These are phyloP conservation scores for Senecio squalidus DNA, from an alignment of 140 eudicot genomes.

Conservation along the genomic window DNA sequence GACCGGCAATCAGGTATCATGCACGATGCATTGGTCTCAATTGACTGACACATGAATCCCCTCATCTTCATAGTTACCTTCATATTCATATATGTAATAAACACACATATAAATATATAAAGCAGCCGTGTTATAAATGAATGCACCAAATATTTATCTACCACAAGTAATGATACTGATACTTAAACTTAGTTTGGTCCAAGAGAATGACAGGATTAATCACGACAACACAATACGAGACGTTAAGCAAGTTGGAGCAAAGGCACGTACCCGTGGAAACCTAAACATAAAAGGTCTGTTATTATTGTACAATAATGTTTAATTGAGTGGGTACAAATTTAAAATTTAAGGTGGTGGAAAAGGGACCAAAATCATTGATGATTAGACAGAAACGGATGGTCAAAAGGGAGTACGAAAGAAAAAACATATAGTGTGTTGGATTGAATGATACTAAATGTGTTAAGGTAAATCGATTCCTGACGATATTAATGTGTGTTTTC, in stretches of 20 bases:
- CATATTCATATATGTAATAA: conserved; percentile 18
- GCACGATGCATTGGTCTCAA: conserved; percentile 49
- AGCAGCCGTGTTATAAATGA: conserved; percentile 4
- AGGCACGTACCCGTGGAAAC: background rate
- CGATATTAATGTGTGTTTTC: conserved; percentile 13
- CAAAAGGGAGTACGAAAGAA: conserved; percentile 12
- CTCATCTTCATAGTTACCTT: conserved; percentile 50
- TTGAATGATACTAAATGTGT: conserved; percentile 20
- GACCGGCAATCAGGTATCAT: conserved; percentile 38
- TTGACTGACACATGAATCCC: conserved; percentile 73
- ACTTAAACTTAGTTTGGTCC: too few relatives aligned
- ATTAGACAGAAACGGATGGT: conserved; percentile 15
- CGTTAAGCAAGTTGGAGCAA: conserved; percentile 18
- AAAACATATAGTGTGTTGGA: conserved; percentile 15
- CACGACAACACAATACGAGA: too few relatives aligned
- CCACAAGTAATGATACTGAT: background rate
- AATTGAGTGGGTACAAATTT: conserved; percentile 26
- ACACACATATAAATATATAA: background rate
- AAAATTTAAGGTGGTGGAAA: conserved; percentile 19
- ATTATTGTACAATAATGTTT: conserved; percentile 8
- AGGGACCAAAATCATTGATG: conserved; percentile 8
- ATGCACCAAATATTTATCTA: conserved; percentile 12
- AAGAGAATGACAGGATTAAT: conserved; percentile 19
- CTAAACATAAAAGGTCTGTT: background rate
- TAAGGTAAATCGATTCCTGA: conserved; percentile 21